A percentile compares a stretch with the other conserved stretches of the same genome.
Conservation (phyloP, 345 rosid genomes). For the Brassica carinata region DNA sequence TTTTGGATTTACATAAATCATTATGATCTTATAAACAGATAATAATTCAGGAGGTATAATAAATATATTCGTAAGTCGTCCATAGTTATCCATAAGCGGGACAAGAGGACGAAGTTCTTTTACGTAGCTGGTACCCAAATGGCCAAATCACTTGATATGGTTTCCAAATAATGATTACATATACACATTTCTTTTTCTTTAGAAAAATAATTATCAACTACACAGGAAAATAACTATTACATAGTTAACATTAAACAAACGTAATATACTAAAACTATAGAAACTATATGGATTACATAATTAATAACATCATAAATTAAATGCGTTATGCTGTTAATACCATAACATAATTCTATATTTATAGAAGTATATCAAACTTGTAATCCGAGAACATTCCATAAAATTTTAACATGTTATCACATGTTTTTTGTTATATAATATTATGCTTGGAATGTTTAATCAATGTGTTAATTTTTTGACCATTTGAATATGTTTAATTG, state of each 20-base stretch:
- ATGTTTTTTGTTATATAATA: background rate
- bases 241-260: background rate
- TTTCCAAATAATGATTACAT: background rate
- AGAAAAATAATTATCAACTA: too few species aligned
- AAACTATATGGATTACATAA: background rate
- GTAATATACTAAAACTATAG: background rate
- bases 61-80: slow-evolving; percentile 22
- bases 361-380: too few species aligned
- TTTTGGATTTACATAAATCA: slow-evolving; percentile 24
- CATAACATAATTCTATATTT: too few species aligned
- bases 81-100: slow-evolving; percentile 31
- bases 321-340: too few species aligned
- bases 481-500: background rate
- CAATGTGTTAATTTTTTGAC: background rate
- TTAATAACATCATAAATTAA: too few species aligned
- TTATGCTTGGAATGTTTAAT: background rate
- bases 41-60: slow-evolving; percentile 20
- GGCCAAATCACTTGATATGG: slow-evolving; percentile 21
- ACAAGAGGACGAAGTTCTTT: slow-evolving; percentile 28
- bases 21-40: slow-evolving; percentile 22
- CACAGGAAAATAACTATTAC: background rate
- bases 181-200: too few species aligned
- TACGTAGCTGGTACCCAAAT: slow-evolving; percentile 30
- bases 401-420: background rate
- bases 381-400: background rate